Evolutionary conservation across 495 filamentous ascomycete species (phyloP), one percentile per base, ranked within the genome.

Genomic region (Daldinia concentrica): DNA sequence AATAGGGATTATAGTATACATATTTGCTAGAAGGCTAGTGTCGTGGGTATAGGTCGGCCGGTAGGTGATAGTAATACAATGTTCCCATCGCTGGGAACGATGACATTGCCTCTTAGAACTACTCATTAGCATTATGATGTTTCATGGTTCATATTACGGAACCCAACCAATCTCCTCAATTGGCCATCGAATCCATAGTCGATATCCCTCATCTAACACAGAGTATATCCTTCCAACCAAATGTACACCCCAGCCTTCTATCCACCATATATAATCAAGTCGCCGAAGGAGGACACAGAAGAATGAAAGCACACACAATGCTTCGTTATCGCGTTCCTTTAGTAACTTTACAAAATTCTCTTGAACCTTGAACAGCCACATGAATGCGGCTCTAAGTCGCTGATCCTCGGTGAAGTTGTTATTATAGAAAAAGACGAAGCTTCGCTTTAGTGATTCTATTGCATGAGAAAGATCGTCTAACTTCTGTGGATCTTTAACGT

Each of bases 151-250:
- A 22, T 22, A 3, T 39, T 50, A 70, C 4, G 74, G 74, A 22
- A 65, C 71, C 81, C 81, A 83, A 1, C 80, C 80, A 15, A 82
- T 69, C 45, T 83, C 79, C 48, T 83, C 76, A 27, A 82, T 79
- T 0, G 81, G 79, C 80, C 81, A 82, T 66, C 73, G 76, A 26
- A 83, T 75, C 81, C 79, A 83, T 45, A 77, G 70, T 27, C 79
- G 75, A 66, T 83, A 76, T 59, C 80, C 75, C n/a, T 78, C 75
- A 66, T 81, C 76, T 8, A 84, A 56, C 27, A 69, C 57, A 15
- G 73, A 37, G 34, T 79, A 80, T 59, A 84, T 82, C 27, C 72
- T 74, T 22, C 56, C 60, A 11, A 84, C 76, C 12, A 82, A 59
- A 56, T 81, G 80, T 41, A 75, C 51, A 15, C 78, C 78, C 71